phyloP scores from a whole-genome alignment of 805 yeast species.

The Lipomyces chichibuensis region DNA sequence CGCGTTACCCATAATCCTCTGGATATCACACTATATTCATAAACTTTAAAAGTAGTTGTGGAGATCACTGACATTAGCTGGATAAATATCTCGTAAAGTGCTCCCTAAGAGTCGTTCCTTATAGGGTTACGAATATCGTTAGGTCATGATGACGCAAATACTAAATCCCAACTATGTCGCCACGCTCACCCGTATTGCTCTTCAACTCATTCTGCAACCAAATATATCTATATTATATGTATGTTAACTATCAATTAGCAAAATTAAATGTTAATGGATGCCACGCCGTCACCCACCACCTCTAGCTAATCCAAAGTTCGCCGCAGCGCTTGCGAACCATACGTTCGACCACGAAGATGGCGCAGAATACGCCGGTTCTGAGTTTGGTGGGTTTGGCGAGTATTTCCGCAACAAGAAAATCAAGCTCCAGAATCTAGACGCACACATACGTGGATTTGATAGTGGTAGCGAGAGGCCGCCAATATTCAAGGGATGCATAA shows the following conservation, averaged over 20 bases:
- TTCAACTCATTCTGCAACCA: too few relatives aligned
- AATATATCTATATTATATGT: neutral
- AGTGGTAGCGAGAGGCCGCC: conserved; percentile 41
- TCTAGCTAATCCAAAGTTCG: neutral
- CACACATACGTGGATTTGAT: conserved; percentile 29
- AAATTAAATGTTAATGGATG: neutral
- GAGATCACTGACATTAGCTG: neutral
- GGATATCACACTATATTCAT: neutral
- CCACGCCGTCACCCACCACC: conserved; percentile 8
- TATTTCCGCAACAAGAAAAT: conserved; percentile 64
- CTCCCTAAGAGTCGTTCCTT: neutral
- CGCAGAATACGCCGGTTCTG: conserved; percentile 48
- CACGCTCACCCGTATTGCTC: too few relatives aligned
- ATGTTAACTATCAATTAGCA: neutral
- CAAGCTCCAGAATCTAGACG: conserved; percentile 65
- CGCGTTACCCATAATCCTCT: neutral
- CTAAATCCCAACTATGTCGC: too few relatives aligned
- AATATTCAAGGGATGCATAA: conserved; percentile 63
- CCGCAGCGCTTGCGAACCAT: neutral
- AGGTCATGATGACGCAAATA: too few relatives aligned
- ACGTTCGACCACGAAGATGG: conserved; percentile 36
- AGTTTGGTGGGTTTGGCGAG: conserved; percentile 67
- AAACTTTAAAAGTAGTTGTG: neutral
- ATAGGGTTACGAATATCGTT: neutral
- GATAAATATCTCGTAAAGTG: neutral